phyloP scores from a whole-genome alignment of 1,284 basidiomycete species.

The Sphaerobolus stellatus region DNA sequence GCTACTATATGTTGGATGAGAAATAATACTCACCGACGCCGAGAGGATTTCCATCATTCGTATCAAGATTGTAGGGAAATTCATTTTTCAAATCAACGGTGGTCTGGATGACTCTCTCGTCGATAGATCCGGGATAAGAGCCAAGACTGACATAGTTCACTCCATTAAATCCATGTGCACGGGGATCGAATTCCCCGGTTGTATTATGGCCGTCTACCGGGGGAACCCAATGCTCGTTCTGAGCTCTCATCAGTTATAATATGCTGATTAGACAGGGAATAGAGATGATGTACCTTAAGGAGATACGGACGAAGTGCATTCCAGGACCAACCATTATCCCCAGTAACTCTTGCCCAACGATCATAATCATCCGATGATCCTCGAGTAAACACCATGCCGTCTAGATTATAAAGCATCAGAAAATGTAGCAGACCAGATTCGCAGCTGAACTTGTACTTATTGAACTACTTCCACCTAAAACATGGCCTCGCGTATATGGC shows the following conservation, averaged over 20 bases:
- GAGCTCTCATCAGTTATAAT: no score
- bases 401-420: not conserved
- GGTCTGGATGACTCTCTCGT: conserved; percentile 16
- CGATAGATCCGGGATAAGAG: conserved; percentile 27
- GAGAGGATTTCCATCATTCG: conserved; percentile 22
- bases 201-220: conserved; percentile 10
- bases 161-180: conserved; percentile 38
- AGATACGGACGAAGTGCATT: not conserved
- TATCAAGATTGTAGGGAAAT: conserved; percentile 23
- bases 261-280: not conserved
- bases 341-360: conserved; percentile 4
- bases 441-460: not conserved
- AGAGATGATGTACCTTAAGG: conserved; percentile 4
- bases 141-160: conserved; percentile 44
- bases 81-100: conserved; percentile 10
- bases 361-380: conserved; percentile 7
- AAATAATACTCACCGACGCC: conserved; percentile 20
- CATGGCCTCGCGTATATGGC: not conserved
- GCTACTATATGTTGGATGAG: not conserved
- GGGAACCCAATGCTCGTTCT: conserved; percentile 1
- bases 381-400: conserved; percentile 6
- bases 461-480: conserved; percentile 4
- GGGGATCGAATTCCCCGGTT: conserved; percentile 6
- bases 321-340: conserved; percentile 10
- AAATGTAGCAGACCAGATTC: not conserved